These are phyloP conservation scores for Beauveria sp. DNA, from an alignment of 2,329 filamentous ascomycete genomes.

Conservation along the genomic window DNA sequence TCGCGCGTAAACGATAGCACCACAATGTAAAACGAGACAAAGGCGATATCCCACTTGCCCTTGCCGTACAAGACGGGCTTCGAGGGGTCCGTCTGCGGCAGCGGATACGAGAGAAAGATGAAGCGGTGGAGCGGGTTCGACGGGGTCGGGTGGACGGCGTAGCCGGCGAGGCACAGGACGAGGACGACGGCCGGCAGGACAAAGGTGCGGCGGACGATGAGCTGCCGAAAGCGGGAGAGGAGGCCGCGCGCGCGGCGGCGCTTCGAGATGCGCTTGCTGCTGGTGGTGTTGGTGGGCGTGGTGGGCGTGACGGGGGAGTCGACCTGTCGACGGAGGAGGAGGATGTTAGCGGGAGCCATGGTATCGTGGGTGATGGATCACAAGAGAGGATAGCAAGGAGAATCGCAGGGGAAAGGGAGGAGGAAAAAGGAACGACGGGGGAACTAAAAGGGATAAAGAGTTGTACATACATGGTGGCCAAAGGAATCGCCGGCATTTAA, in stretches of 20 bases:
- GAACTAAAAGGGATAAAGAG: not conserved
- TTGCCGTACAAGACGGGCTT: slow-evolving; percentile 71
- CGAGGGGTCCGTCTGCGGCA: slow-evolving; percentile 40
- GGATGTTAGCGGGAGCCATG: not conserved
- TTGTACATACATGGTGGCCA: not conserved
- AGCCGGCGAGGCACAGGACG: slow-evolving; percentile 55
- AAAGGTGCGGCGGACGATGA: slow-evolving; percentile 54
- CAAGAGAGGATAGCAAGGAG: too few relatives aligned
- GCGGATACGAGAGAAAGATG: slow-evolving; percentile 83
- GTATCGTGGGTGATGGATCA: not conserved
- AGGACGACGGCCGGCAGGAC: slow-evolving; percentile 62
- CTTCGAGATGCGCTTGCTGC: slow-evolving; percentile 40
- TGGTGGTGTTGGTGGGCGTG: slow-evolving; percentile 5
- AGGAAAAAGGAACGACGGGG: too few relatives aligned
- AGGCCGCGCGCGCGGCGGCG: slow-evolving; percentile 48
- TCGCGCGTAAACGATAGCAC: slow-evolving; percentile 90
- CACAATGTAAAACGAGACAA: slow-evolving; percentile 82
- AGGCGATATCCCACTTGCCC: slow-evolving; percentile 76
- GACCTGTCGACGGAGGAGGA: slow-evolving; percentile 11
- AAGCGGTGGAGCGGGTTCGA: slow-evolving; percentile 74
- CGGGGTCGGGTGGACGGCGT: slow-evolving; percentile 66
- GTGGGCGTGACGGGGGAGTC: slow-evolving; percentile 12
- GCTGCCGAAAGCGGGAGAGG: slow-evolving; percentile 41
- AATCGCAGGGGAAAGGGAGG: not conserved
- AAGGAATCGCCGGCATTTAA: slow-evolving; percentile 22